A percentile compares a stretch with the other conserved stretches of the same genome.
Conservation (phyloP, 208 protist genomes). For the Leishmania turanica region DNA sequence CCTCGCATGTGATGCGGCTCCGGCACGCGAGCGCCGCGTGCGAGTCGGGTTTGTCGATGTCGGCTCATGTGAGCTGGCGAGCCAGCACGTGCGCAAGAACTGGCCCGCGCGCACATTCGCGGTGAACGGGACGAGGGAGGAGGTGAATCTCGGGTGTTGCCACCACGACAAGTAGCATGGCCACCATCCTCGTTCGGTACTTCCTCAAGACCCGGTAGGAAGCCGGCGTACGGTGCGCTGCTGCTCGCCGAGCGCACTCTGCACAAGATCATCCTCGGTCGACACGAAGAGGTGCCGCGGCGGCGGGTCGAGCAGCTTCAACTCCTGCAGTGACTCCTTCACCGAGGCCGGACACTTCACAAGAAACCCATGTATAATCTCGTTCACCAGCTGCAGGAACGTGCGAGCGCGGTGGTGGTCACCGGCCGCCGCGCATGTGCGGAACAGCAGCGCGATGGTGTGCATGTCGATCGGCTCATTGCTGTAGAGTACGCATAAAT, state of each 20-base stretch:
- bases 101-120: constrained; percentile 4
- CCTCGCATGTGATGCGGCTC: neutral
- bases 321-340: constrained; percentile 52
- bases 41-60: neutral
- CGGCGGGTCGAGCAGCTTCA: constrained; percentile 57
- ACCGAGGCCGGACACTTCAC: constrained; percentile 61
- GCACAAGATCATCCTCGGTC: constrained; percentile 44
- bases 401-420: constrained; percentile 81
- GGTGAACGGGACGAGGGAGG: neutral
- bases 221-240: constrained; percentile 23
- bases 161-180: neutral
- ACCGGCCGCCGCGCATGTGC: constrained; percentile 70
- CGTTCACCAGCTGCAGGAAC: constrained; percentile 72
- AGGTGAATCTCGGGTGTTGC: neutral
- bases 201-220: constrained; percentile 9
- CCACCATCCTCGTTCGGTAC: neutral
- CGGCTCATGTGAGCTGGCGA: neutral
- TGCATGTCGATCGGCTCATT: constrained; percentile 72
- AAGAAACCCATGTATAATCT: constrained; percentile 82
- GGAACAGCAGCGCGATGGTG: constrained; percentile 75
- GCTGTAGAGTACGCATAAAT: constrained; percentile 86
- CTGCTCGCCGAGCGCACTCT: constrained; percentile 32
- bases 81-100: neutral
- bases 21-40: neutral
- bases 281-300: constrained; percentile 66